phyloP scores from a whole-genome alignment of 768 basidiomycete genomes.

The Tricholoma matsutake region DNA sequence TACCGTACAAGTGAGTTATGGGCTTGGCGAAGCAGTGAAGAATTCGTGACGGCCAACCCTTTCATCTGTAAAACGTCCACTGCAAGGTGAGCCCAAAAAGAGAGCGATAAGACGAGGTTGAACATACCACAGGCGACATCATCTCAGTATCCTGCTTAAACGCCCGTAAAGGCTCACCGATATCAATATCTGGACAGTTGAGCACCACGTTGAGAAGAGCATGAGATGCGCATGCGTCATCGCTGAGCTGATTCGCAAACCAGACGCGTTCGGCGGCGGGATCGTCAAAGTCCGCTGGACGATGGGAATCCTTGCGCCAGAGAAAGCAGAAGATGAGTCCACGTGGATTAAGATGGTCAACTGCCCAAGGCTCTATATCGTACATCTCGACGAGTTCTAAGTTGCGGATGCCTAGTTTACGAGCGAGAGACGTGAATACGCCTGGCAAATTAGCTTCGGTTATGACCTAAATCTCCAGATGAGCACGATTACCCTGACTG shows the following conservation, averaged over 20 bases:
- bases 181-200: conserved; percentile 50
- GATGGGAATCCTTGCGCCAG: conserved; percentile 49
- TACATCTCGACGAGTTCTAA: conserved; percentile 59
- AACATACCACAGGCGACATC: conserved; percentile 57
- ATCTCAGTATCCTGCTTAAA: conserved; percentile 50
- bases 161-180: conserved; percentile 41
- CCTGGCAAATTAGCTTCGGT: conserved; percentile 27
- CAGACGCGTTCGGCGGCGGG: conserved; percentile 55
- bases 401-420: conserved; percentile 48
- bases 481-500: conserved; percentile 8
- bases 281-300: conserved; percentile 46
- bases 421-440: conserved; percentile 57
- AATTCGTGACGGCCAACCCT: conserved; percentile 59
- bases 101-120: conserved; percentile 2
- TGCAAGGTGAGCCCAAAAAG: neutral
- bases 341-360: conserved; percentile 55
- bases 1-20: conserved; percentile 64
- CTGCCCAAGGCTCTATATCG: conserved; percentile 61
- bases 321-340: conserved; percentile 65
- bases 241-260: conserved; percentile 68
- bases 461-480: neutral
- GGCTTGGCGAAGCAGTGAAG: conserved; percentile 47
- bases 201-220: conserved; percentile 59
- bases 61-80: conserved; percentile 44
- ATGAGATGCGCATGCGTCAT: conserved; percentile 63